A percentile compares a stretch with the other conserved stretches of the same genome.
Evolutionary conservation across 2,329 filamentous ascomycete species (phyloP).

Genomic region (Berkeleyomyces basicola): DNA sequence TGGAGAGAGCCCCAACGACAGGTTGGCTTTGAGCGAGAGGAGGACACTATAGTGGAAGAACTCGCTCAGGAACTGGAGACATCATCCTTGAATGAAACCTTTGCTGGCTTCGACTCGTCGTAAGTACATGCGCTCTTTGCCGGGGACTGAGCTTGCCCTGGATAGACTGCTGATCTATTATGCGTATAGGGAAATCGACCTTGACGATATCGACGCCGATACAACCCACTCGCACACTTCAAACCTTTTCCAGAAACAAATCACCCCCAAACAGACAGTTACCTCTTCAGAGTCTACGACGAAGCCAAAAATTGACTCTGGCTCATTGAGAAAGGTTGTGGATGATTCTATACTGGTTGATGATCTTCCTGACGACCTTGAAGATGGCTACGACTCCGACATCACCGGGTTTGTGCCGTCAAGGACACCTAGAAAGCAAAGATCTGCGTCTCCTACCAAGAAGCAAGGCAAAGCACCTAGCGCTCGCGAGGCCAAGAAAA

Average conservation of each 20-base stretch:
- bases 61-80: not conserved
- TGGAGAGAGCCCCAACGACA: slow-evolving; percentile 5
- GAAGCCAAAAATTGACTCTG: slow-evolving; percentile 20
- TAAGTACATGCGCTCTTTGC: slow-evolving; percentile 22
- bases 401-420: not conserved
- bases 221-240: too few relatives aligned
- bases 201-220: too few relatives aligned
- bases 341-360: slow-evolving; percentile 45
- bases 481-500: slow-evolving; percentile 33
- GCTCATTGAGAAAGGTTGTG: slow-evolving; percentile 35
- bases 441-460: not conserved
- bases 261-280: too few relatives aligned
- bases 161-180: too few relatives aligned
- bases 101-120: not conserved
- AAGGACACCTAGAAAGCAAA: slow-evolving; percentile 11
- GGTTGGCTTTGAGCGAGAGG: not conserved
- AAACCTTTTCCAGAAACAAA: too few relatives aligned
- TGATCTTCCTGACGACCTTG: slow-evolving; percentile 44
- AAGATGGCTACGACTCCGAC: slow-evolving; percentile 41
- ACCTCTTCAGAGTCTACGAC: too few relatives aligned
- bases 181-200: too few relatives aligned
- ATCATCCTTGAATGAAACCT: not conserved
- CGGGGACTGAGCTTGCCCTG: too few relatives aligned
- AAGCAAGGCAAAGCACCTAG: slow-evolving; percentile 21
- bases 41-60: not conserved